Base-by-base conservation (phyloP, 805 yeast genomes). In the Phaffomyces thermotolerans region DNA sequence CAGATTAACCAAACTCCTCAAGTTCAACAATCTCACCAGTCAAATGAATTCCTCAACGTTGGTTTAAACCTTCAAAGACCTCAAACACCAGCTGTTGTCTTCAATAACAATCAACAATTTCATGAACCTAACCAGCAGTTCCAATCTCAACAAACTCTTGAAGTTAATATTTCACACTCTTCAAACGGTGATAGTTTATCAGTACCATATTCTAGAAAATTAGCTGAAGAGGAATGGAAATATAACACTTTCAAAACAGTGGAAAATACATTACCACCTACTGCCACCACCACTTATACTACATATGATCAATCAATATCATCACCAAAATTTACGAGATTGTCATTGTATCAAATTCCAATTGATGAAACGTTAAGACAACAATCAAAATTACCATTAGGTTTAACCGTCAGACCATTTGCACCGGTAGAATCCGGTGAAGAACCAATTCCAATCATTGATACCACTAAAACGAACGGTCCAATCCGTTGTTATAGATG, bases 401-500 rank as follows among this genome's bases (percentile, higher is more conserved):
- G 95, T 1, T 65, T 91, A 45, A 71, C 88, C 4, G 65, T 89
- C 20, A 76, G 87, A 42, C 99, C 99, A 5, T 88, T 93, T 69
- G 95, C 96, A 0, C 79, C 79, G 12, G 51, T 63, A 12, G 63
- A 68, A 29, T 59, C 64, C 7, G 60, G 69, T 39, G 81, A 73
- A 14, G 77, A 75, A 2, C 64, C 64, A 0, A 75, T 89, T 2
- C 95, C 95, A 0, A 71, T 73, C 5, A 80, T 82, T 6, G 90
- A 86, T 57, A 75, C 76, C 66, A 64, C 70, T 22, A 37, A 37
- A 4, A 57, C 57, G 7, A 58, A 71, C 14, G 87, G 88, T 1
- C 95, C 96, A 0, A 81, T 95, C 30, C 76, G 99, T 52, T 93
- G 99, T 65, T 76, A 78, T 52, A 81, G 98, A 49, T 93, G 99